Evolutionary conservation across 2,329 filamentous ascomycete genomes (phyloP), one percentile per base, ranked within the genome.

Genomic region (Exophiala alcalophila): DNA sequence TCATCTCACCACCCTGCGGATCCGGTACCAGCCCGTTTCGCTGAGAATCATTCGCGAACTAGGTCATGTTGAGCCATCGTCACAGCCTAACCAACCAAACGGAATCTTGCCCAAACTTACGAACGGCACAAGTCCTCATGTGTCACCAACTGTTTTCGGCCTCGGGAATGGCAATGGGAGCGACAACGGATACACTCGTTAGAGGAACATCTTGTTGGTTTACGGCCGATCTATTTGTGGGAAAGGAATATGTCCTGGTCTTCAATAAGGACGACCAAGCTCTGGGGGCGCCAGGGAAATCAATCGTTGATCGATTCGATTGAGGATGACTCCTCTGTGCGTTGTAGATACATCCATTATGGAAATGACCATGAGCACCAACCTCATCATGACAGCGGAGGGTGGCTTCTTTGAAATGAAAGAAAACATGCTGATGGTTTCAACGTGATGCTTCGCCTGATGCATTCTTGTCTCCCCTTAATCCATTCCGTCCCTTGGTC

Each of bases 1-100:
- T 21, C 70, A 74, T 55, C 64, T 74, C 15, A 34, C 34, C 18
- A 40, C 21, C 15, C 25, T 52, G 12, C 29, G 26, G 12, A 30
- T 53, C 5, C 32, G 38, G 27, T 47, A 40, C 26, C 52, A 52
- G 33, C 39, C 45, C 2, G 53, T 55, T 31, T 49, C 50, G 9
- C 25, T 57, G 18, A 35, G 48, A 21, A 35, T 47, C 14, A 15
- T 48, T 20, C n/a, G n/a, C n/a, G n/a, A n/a, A n/a, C n/a, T n/a
- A n/a, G n/a, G n/a, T n/a, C n/a, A n/a, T n/a, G n/a, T n/a, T n/a
- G n/a, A n/a, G n/a, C n/a, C n/a, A n/a, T n/a, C n/a, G n/a, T n/a
- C n/a, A n/a, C n/a, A n/a, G n/a, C n/a, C n/a, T n/a, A n/a, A n/a
- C n/a, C n/a, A n/a, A n/a, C 10, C 47, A 16, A 48, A 50, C 38